Base-by-base conservation (phyloP, 306 rosid species). In the Rosa multiflora region DNA sequence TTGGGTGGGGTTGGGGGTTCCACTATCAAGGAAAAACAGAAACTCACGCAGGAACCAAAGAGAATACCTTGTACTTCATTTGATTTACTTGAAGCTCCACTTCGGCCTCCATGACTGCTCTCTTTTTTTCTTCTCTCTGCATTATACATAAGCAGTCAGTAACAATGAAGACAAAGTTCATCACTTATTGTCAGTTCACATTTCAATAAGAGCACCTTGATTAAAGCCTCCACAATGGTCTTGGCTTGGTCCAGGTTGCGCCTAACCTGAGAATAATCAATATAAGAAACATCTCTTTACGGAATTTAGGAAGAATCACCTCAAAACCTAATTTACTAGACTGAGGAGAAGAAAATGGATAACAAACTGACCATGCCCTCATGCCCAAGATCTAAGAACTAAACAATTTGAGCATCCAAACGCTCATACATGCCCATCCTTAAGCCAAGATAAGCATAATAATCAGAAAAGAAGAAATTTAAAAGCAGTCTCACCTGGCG, bases 181-280 rank as follows among this genome's bases (percentile, higher is more conserved):
- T 18, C 61, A 52, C 61, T 21, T 18, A 77, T 3, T 83, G 53
- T 52, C 14, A 20, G 37, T 70, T 78, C 67, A 52, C 81, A 79
- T 73, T 80, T 49, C 80, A 77, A 68, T 47, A 53, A 76, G 48
- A 80, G 66, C 79, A 94, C 98, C 98, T 92, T 92, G 76, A 94
- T 94, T 85, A 94, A 83, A 77, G 98, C 89, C 75, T 94, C 97
- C 83, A 92, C 74, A 73, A 94, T 83, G 83, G 93, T 90, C 90
- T 94, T 94, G 43, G 98, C 98, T 88, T 94, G 98, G 78, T 94
- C 97, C 72, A 94, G 93, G 89, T 94, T 94, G 87, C 98, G 98
- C 86, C 98, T 87, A 61, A 94, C 98, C 98, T 94, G 88, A 74
- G 73, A 67, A 73, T 39, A 73, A 17, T n/a, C 79, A 76, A 82